phyloP scores from a whole-genome alignment of 179 eudicot species.

The Patellifolia procumbens region DNA sequence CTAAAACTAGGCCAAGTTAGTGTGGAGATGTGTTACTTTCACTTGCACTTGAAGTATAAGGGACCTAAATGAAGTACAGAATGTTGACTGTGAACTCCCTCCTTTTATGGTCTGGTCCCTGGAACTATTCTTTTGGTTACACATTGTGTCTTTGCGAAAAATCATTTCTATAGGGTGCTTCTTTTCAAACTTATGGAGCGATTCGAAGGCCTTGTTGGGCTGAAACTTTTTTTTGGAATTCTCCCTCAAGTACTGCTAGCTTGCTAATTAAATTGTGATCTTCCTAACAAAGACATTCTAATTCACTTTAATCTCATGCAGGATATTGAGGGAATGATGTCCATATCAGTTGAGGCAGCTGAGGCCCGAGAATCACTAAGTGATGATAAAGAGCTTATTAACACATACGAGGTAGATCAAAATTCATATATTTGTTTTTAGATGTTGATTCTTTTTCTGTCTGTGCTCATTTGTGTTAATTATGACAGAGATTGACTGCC shows the following conservation, averaged over 20 bases:
- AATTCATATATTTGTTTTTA: background rate
- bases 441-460: conserved; percentile 1
- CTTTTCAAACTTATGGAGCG: too few species aligned
- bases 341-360: conserved; percentile 94
- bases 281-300: background rate
- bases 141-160: background rate
- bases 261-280: background rate
- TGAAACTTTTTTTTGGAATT: too few species aligned
- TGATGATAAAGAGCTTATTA: conserved; percentile 93
- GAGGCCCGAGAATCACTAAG: conserved; percentile 91
- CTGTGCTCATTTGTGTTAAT: conserved; percentile 20
- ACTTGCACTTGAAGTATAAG: background rate
- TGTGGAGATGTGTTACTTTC: background rate
- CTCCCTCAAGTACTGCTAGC: background rate
- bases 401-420: conserved; percentile 80
- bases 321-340: conserved; percentile 99
- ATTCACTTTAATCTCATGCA: conserved; percentile 28
- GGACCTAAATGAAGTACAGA: background rate
- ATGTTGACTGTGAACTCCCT: background rate
- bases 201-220: background rate
- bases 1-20: background rate
- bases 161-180: too few species aligned
- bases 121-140: background rate
- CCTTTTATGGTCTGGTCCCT: too few species aligned
- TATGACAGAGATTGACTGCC: conserved; percentile 85